Base-by-base conservation (phyloP, 176 grass and related monocot genomes). In the Themeda triandra region DNA sequence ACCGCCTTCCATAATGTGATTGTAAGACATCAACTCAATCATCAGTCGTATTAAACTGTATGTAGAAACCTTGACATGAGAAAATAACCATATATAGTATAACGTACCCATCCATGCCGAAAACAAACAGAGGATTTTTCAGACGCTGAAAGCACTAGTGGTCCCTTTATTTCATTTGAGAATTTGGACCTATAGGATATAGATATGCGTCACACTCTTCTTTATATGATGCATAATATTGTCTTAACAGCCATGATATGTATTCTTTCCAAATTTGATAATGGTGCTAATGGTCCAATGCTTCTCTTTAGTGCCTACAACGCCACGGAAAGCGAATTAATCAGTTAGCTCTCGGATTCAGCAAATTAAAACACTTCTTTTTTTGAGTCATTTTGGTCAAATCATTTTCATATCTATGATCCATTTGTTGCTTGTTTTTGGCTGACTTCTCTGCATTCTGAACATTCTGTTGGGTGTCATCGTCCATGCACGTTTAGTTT, bases 1-100 rank as follows among this genome's bases (percentile, higher is more conserved):
- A 92, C 83, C 1, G 92, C 92, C 31, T 97, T 97, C 87, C 92
- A 91, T 8, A 83, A 85, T 70, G 79, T 97, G 36, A 94, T 94
- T 41, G 94, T 94, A 87, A 87, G 74, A 33, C 9, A 46, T 78
- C 24, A 10, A 23, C 21, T 56, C 1, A 29, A n/a, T 30, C 17
- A n/a, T 24, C 13, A 24, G n/a, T 4, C 13, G 17, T 27, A n/a
- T 60, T 35, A 5, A 3, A 35, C 33, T 28, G 39, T 46, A 73
- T 9, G 3, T 19, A 46, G 24, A 2, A 27, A 17, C 24, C 8
- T 42, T 25, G 8, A 56, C n/a, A 42, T 11, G 69, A 73, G 18
- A 42, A 80, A 40, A 63, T 42, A 42, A 40, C 69, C 12, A 44
- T 44, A 13, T 21, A 68, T 37, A 53, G 49, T 53, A 39, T 37